These are phyloP conservation scores for Argentina anserina DNA, from an alignment of 306 rosid species.

Conservation along the genomic window DNA sequence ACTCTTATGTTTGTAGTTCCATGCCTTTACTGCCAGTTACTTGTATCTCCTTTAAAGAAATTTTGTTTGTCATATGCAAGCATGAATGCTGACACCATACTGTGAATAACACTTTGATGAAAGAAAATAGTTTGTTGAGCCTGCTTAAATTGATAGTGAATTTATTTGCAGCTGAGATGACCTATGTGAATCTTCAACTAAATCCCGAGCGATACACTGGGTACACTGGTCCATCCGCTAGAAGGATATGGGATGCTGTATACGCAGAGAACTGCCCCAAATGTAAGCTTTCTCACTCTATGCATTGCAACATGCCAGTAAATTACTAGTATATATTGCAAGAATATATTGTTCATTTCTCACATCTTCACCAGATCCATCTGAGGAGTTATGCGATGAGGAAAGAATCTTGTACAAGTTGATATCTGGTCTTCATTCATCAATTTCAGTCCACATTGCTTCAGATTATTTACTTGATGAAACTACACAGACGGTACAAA, in stretches of 20 bases:
- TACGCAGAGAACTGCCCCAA: constrained; percentile 97
- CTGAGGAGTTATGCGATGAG: constrained; percentile 82
- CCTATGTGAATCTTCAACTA: constrained; percentile 86
- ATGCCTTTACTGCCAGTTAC: background rate
- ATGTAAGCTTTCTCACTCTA: constrained; percentile 45
- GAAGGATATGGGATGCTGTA: constrained; percentile 92
- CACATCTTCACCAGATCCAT: constrained; percentile 49
- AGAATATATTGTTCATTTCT: background rate
- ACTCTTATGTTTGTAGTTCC: background rate
- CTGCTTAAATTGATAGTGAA: constrained; percentile 2
- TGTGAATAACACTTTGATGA: constrained; percentile 3
- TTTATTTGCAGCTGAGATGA: constrained; percentile 74
- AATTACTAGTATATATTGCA: background rate
- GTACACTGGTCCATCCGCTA: constrained; percentile 85
- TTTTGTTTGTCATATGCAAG: background rate
- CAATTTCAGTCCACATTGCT: constrained; percentile 91
- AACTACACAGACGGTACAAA: constrained; percentile 53
- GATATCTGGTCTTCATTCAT: constrained; percentile 98
- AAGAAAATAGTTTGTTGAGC: constrained; percentile 10
- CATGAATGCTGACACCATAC: constrained; percentile 1
- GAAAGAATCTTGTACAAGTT: constrained; percentile 85
- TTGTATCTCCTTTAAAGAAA: background rate
- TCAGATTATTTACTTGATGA: constrained; percentile 84
- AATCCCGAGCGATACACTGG: constrained; percentile 98
- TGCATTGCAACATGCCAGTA: background rate